phyloP scores from a whole-genome alignment of 179 eudicot genomes.

The Pouteria campechiana region DNA sequence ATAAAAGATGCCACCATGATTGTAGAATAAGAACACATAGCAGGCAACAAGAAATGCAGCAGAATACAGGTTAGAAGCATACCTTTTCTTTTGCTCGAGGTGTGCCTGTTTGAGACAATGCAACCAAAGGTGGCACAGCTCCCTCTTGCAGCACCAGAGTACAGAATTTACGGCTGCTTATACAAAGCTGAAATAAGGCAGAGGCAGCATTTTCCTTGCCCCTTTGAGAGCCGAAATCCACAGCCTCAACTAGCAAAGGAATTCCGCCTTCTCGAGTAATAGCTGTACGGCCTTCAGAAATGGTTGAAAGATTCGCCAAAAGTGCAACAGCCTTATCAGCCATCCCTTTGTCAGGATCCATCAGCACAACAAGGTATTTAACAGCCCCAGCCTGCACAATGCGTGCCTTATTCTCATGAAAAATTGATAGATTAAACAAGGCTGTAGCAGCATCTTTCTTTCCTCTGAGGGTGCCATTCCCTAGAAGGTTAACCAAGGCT shows the following conservation, averaged over 20 bases:
- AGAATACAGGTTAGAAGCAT: not conserved
- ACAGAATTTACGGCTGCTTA: constrained; percentile 25
- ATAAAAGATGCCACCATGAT: too few species aligned
- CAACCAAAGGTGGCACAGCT: constrained; percentile 49
- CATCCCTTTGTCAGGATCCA: constrained; percentile 55
- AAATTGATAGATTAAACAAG: constrained; percentile 26
- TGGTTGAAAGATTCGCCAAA: constrained; percentile 45
- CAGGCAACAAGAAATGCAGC: too few species aligned
- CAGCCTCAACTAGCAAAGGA: constrained; percentile 47
- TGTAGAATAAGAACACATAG: too few species aligned
- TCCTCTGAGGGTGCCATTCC: constrained; percentile 25
- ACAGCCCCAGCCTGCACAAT: constrained; percentile 36
- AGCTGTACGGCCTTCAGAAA: constrained; percentile 39
- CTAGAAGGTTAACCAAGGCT: constrained; percentile 25
- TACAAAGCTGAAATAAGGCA: constrained; percentile 47
- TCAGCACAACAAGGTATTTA: constrained; percentile 31
- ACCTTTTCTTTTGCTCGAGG: constrained; percentile 57
- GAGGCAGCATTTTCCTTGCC: constrained; percentile 67
- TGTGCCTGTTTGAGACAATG: constrained; percentile 45
- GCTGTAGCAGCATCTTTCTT: constrained; percentile 33
- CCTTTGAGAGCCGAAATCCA: constrained; percentile 57
- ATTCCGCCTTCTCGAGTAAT: constrained; percentile 52
- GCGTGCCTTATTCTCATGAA: constrained; percentile 24
- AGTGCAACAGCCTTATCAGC: constrained; percentile 56
- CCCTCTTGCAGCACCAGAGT: constrained; percentile 45